phyloP scores from a whole-genome alignment of 331 rosid genomes.

The Ulmus americana region DNA sequence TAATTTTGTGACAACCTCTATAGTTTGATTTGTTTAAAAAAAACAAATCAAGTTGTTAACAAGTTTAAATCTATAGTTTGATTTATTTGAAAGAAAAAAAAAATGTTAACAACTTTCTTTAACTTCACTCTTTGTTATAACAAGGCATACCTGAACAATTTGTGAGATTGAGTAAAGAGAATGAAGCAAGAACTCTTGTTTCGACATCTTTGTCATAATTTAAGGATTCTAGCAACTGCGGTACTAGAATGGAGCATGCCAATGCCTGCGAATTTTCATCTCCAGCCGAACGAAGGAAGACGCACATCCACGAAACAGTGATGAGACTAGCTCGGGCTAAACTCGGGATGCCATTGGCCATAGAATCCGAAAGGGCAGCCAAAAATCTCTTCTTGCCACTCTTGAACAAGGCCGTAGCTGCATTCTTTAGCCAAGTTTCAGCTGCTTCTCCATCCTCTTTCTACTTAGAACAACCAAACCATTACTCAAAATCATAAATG shows the following conservation, averaged over 20 bases:
- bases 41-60: too few relatives aligned
- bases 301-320: conserved; percentile 69
- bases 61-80: too few relatives aligned
- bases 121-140: too few relatives aligned
- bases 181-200: conserved; percentile 74
- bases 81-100: too few relatives aligned
- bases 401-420: conserved; percentile 44
- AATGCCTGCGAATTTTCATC: conserved; percentile 35
- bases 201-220: conserved; percentile 50
- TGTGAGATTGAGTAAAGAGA: conserved; percentile 50
- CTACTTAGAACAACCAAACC: conserved; percentile 16
- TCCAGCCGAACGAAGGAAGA: conserved; percentile 36
- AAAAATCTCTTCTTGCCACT: conserved; percentile 49
- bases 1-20: too few relatives aligned
- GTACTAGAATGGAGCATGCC: conserved; percentile 48
- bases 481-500: background rate
- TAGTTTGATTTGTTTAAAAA: too few relatives aligned
- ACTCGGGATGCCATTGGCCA: conserved; percentile 50
- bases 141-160: conserved; percentile 50
- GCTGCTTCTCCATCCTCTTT: conserved; percentile 48
- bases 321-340: conserved; percentile 64
- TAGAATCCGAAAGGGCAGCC: conserved; percentile 52
- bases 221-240: conserved; percentile 46
- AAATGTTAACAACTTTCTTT: too few relatives aligned
- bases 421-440: conserved; percentile 56